phyloP scores from a whole-genome alignment of 73 alveolate genomes.

The Tetrahymena elliotti region DNA sequence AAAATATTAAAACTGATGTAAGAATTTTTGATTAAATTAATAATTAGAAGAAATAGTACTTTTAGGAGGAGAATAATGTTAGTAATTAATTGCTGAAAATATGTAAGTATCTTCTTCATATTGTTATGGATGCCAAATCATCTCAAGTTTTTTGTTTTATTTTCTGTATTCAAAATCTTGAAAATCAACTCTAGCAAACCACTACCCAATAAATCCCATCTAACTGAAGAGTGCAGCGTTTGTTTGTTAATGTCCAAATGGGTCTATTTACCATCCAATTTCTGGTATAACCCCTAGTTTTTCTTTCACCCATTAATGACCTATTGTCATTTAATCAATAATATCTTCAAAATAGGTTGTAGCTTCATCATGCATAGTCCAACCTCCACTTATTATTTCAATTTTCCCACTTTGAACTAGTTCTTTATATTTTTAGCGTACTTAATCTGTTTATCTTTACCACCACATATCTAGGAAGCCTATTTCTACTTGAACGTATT shows the following conservation, averaged over 20 bases:
- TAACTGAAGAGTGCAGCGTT: slow-evolving; percentile 75
- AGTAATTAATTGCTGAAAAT: slow-evolving; percentile 52
- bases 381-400: slow-evolving; percentile 81
- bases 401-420: slow-evolving; percentile 70
- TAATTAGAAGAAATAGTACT: slow-evolving; percentile 47
- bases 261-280: slow-evolving; percentile 94
- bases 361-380: slow-evolving; percentile 92
- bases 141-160: slow-evolving; percentile 65
- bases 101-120: slow-evolving; percentile 47
- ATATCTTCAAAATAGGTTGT: slow-evolving; percentile 71
- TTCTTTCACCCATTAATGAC: slow-evolving; percentile 73
- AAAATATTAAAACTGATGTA: too few species aligned
- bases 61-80: slow-evolving; percentile 69
- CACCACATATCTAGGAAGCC: slow-evolving; percentile 82
- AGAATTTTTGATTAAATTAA: background rate
- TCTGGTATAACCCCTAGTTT: slow-evolving; percentile 75
- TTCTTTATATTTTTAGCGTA: slow-evolving; percentile 54
- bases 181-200: slow-evolving; percentile 79
- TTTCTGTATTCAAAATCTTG: slow-evolving; percentile 70
- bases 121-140: slow-evolving; percentile 68
- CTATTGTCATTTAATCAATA: slow-evolving; percentile 71
- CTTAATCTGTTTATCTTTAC: slow-evolving; percentile 52
- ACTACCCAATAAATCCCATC: slow-evolving; percentile 85
- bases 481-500: slow-evolving; percentile 85
- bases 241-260: slow-evolving; percentile 92